Evolutionary conservation across 176 grass and related monocot genomes (phyloP).

Genomic region (Poa annua): DNA sequence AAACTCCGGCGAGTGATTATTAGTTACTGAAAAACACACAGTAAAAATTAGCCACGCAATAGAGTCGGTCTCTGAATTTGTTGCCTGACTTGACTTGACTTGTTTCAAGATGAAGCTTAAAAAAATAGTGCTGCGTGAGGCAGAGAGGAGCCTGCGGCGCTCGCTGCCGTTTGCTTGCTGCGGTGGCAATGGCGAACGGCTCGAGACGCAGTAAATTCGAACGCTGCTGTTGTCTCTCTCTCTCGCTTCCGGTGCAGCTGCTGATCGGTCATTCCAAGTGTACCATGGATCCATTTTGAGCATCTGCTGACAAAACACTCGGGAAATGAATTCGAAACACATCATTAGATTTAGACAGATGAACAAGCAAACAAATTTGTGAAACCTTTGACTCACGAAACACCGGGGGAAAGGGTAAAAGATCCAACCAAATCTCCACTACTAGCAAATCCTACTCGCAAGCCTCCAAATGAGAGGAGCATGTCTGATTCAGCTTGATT

Average conservation of each 20-base stretch:
- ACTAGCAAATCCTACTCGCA: conserved; percentile 26
- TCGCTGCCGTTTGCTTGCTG: conserved; percentile 43
- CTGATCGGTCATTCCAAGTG: neutral
- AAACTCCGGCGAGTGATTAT: neutral
- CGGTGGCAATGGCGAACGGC: conserved; percentile 46
- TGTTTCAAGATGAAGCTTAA: conserved; percentile 10
- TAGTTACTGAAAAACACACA: neutral
- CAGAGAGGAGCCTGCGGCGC: neutral
- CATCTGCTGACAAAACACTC: neutral
- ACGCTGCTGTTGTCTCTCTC: neutral
- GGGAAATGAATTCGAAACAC: conserved; percentile 21
- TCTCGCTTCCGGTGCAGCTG: no score
- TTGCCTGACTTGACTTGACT: neutral
- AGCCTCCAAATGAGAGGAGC: neutral
- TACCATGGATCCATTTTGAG: neutral
- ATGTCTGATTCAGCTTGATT: neutral
- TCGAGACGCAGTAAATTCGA: conserved; percentile 35
- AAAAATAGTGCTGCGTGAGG: neutral
- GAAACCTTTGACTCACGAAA: conserved; percentile 21
- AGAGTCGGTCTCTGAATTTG: neutral
- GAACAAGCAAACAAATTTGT: neutral
- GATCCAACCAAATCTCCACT: conserved; percentile 19
- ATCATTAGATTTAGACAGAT: neutral
- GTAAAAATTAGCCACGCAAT: neutral
- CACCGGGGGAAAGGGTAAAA: neutral